Base-by-base conservation (phyloP, 495 filamentous ascomycete genomes). In the Penicillium lagena region DNA sequence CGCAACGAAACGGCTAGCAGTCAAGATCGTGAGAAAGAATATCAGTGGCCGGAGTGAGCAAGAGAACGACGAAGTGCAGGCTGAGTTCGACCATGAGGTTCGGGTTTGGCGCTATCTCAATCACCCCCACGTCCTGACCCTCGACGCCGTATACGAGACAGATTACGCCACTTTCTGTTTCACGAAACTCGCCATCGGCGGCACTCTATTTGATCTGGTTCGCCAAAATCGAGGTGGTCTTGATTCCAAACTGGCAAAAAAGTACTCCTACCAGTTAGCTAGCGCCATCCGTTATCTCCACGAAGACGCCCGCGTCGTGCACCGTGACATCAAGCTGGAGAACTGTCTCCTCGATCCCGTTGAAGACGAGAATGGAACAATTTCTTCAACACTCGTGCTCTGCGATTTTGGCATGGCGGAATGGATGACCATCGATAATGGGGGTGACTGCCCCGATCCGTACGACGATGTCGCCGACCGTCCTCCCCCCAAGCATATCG, bases 401-500 rank as follows among this genome's bases (percentile, higher is more conserved):
- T 87, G 83, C 51, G 85, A 89, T 51, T 89, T 89, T 51, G 85
- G 85, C 32, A 81, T 89, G 71, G 81, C 85, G 1, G 83, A 88
- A 62, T 87, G 82, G 67, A 73, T 85, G 52, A 68, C 70, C 11
- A 73, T 66, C 29, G 79, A 84, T 51, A 61, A 60, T 35, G 67
- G 67, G n/a, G 64, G 66, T 30, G 62, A 68, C 30, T 66, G 64
- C 2, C 67, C 73, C n/a, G 70, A 80, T 45, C 73, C 63, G 9
- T 77, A 64, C 47, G 70, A 72, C 32, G 60, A 70, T 37, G 68
- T 62, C 9, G 68, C 66, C n/a, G 67, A 73, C 46, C 68, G 67
- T 12, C 65, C 68, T 15, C 69, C 69, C 7, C 67, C 62, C 2
- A 65, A 69, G 45, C 73, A 64, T 39, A 78, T 80, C 32, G 77